Evolutionary conservation across 305 asterid genomes (phyloP).

Genomic region (Rubia tinctorum): DNA sequence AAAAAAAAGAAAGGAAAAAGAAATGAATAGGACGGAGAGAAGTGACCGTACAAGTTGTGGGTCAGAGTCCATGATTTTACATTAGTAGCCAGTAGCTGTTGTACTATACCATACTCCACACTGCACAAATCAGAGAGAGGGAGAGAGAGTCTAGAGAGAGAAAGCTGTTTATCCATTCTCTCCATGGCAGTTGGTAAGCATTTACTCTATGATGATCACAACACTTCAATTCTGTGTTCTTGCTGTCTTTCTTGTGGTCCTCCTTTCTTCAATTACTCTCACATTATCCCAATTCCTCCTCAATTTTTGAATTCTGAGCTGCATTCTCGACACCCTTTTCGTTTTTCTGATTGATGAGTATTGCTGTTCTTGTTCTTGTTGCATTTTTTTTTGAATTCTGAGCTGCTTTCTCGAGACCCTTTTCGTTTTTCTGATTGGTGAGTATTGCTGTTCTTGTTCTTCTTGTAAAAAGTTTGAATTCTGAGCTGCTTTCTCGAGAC

Average conservation of each 20-base stretch:
- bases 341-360: not conserved
- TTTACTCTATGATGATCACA: conserved; percentile 35
- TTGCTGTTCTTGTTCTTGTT: no score
- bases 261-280: not conserved
- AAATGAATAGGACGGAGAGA: not conserved
- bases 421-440: not conserved
- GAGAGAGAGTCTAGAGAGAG: conserved; percentile 7
- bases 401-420: conserved; percentile 6
- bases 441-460: no score
- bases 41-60: conserved; percentile 6
- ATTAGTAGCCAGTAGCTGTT: not conserved
- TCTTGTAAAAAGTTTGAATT: not conserved
- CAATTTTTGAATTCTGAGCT: not conserved
- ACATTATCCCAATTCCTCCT: not conserved
- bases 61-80: conserved; percentile 4
- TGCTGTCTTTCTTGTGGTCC: conserved; percentile 3
- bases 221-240: conserved; percentile 2
- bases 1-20: not conserved
- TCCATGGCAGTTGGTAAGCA: conserved; percentile 61
- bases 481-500: conserved; percentile 1
- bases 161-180: conserved; percentile 27
- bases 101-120: not conserved
- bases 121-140: not conserved
- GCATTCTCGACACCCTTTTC: conserved; percentile 3
- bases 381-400: not conserved